Conservation (phyloP, 495 filamentous ascomycete species). For the Neurospora pannonica region DNA sequence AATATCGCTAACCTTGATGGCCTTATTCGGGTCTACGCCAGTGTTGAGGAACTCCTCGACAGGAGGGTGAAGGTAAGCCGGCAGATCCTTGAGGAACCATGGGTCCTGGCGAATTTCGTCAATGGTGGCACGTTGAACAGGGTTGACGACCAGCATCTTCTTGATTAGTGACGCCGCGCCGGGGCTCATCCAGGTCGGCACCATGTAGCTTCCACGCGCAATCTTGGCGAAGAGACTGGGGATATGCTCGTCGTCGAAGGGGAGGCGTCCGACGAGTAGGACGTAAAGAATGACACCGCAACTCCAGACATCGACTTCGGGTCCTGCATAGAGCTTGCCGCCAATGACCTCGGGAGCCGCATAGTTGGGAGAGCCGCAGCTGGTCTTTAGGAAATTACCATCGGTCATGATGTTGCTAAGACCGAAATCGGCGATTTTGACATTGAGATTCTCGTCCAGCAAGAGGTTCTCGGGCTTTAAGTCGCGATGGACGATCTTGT, state of each 20-base stretch:
- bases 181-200: constrained; percentile 77
- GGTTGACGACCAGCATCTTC: constrained; percentile 91
- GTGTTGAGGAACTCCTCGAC: constrained; percentile 89
- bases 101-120: constrained; percentile 88
- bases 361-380: constrained; percentile 96
- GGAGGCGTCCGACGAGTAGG: constrained; percentile 78
- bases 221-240: constrained; percentile 36
- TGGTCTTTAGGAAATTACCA: constrained; percentile 97
- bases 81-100: constrained; percentile 84
- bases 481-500: constrained; percentile 97
- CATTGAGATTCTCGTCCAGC: constrained; percentile 86
- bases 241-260: constrained; percentile 91
- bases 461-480: constrained; percentile 95
- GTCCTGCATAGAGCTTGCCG: constrained; percentile 93
- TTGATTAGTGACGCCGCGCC: constrained; percentile 81
- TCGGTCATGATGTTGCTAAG: constrained; percentile 99
- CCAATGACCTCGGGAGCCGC: constrained; percentile 96
- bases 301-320: constrained; percentile 98
- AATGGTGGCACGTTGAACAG: constrained; percentile 85
- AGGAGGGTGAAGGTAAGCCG: constrained; percentile 78
- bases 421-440: constrained; percentile 98
- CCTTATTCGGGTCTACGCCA: constrained; percentile 81
- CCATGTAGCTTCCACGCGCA: constrained; percentile 64
- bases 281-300: constrained; percentile 98
- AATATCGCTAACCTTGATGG: constrained; percentile 71